A percentile compares a stretch with the other conserved stretches of the same genome.
Evolutionary conservation across 1,284 basidiomycete species (phyloP).

Genomic region (Cryptococcus neoformans): DNA sequence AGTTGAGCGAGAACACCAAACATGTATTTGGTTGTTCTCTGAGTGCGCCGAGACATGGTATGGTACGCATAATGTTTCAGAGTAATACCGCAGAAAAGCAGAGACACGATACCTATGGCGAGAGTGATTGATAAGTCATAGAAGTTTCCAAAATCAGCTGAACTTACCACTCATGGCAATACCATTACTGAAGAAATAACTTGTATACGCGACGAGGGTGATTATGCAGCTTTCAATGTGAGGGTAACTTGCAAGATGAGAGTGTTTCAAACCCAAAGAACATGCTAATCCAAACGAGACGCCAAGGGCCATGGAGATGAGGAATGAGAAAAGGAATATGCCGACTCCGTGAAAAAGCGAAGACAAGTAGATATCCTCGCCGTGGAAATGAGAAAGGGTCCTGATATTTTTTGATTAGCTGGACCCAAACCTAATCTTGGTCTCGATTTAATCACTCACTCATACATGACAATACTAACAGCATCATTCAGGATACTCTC

Average conservation of each 20-base stretch:
- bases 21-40: conserved; percentile 92
- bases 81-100: conserved; percentile 98
- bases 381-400: conserved; percentile 88
- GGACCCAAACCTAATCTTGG: background rate
- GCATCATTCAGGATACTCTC: conserved; percentile 98
- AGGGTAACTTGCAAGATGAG: conserved; percentile 79
- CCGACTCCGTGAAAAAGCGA: conserved; percentile 94
- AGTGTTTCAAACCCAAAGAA: conserved; percentile 94
- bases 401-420: conserved; percentile 49
- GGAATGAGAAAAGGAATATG: conserved; percentile 94
- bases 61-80: conserved; percentile 99
- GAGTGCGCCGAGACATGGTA: conserved; percentile 95
- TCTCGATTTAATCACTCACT: conserved; percentile 59
- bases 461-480: conserved; percentile 99
- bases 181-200: conserved; percentile 98
- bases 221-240: conserved; percentile 94
- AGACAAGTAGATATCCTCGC: conserved; percentile 78
- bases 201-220: conserved; percentile 90
- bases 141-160: too few species aligned
- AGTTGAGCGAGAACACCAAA: conserved; percentile 89
- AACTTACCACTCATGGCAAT: conserved; percentile 75
- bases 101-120: conserved; percentile 76
- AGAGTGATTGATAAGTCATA: background rate
- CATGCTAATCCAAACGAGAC: conserved; percentile 84
- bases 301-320: conserved; percentile 88